A percentile compares a stretch with the other conserved stretches of the same genome.
Evolutionary conservation across 139 green algal genomes (phyloP).

Genomic region (Chlorokybus atmophyticus): DNA sequence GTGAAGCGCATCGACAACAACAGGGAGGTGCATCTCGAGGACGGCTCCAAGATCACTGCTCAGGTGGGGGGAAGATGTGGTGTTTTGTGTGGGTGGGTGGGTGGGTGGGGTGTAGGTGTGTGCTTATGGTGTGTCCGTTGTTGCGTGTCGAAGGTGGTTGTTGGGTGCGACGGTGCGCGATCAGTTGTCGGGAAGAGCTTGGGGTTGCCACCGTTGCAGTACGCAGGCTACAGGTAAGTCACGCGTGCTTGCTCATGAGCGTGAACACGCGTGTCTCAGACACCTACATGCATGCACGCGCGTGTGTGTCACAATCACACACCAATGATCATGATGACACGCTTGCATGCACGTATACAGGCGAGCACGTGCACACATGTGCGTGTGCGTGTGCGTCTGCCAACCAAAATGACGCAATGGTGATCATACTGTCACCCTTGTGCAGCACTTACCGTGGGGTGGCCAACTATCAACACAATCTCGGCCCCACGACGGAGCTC

Average conservation of each 20-base stretch:
- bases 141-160: slow-evolving; percentile 18
- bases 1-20: slow-evolving; percentile 2
- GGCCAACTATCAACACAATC: slow-evolving; percentile 6
- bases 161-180: slow-evolving; percentile 24
- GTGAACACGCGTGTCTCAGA: too few species aligned
- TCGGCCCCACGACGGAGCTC: background rate
- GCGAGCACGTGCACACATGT: background rate
- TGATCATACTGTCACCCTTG: too few species aligned
- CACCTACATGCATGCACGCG: too few species aligned
- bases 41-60: slow-evolving; percentile 1
- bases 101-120: too few species aligned
- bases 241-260: too few species aligned
- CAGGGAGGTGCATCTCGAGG: slow-evolving; percentile 9
- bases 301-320: too few species aligned
- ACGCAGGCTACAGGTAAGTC: slow-evolving; percentile 28
- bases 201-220: slow-evolving; percentile 18
- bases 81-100: too few species aligned
- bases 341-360: background rate
- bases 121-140: too few species aligned
- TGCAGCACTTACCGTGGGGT: slow-evolving; percentile 24
- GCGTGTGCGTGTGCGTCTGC: too few species aligned
- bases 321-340: too few species aligned
- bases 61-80: too few species aligned
- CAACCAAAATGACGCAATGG: too few species aligned
- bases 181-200: slow-evolving; percentile 18